These are phyloP conservation scores for Fraxinus velutina DNA, from an alignment of 305 asterid genomes.

Conservation along the genomic window DNA sequence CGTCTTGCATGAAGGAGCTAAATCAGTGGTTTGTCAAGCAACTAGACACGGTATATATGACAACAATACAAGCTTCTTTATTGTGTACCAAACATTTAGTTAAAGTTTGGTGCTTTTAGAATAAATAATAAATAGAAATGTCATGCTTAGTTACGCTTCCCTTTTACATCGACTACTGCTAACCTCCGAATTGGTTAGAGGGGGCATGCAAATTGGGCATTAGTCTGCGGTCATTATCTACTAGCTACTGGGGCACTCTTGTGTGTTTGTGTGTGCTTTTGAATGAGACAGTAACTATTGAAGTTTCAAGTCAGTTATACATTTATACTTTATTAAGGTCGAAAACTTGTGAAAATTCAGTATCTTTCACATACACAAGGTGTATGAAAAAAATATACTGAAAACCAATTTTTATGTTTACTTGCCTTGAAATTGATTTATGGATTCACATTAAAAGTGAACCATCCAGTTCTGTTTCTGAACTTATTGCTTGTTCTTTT, in stretches of 20 bases:
- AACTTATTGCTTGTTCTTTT: background rate
- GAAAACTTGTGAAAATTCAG: background rate
- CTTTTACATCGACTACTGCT: background rate
- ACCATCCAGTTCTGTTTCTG: background rate
- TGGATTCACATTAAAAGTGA: conserved; percentile 2
- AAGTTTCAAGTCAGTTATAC: background rate
- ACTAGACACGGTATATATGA: conserved; percentile 67
- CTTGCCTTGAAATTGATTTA: background rate
- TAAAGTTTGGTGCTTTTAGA: conserved; percentile 15
- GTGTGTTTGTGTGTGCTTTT: background rate
- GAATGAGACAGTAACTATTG: background rate
- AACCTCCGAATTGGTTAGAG: background rate
- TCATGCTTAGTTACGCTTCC: background rate
- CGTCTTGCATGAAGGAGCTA: conserved; percentile 82
- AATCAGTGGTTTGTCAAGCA: conserved; percentile 89
- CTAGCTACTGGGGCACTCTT: background rate
- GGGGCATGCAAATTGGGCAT: background rate
- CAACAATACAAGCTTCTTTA: background rate
- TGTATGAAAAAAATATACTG: background rate
- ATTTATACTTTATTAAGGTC: background rate
- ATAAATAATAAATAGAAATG: background rate
- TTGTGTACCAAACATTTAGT: background rate
- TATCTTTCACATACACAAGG: background rate
- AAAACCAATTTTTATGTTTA: background rate
- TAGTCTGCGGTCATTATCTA: background rate